Percentiles rank a stretch among this genome's conserved stretches.
Conservation (phyloP, 345 rosid species). For the Rhodomyrtus tomentosa region DNA sequence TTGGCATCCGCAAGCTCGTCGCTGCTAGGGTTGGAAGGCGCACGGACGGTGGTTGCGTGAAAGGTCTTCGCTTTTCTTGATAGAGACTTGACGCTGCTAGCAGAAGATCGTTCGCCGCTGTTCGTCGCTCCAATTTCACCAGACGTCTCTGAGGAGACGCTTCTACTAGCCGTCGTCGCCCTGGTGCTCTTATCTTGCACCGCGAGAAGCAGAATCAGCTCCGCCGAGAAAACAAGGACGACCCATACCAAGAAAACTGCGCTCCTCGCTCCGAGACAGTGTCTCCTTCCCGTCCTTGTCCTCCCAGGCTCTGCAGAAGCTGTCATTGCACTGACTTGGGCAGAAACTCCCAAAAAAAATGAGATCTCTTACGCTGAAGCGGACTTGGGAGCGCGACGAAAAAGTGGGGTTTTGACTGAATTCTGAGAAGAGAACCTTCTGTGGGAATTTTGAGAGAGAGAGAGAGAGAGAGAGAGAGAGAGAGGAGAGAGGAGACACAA, state of each 20-base stretch:
- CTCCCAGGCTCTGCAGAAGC: conserved; percentile 5
- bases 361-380: background rate
- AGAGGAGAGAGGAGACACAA: background rate
- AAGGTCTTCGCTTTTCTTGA: background rate
- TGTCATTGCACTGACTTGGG: conserved; percentile 16
- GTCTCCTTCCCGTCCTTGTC: conserved; percentile 2
- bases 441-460: background rate
- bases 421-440: background rate
- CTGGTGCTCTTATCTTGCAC: conserved; percentile 17
- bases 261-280: conserved; percentile 3
- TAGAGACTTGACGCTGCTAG: background rate
- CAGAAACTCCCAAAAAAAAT: background rate
- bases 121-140: background rate
- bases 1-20: background rate
- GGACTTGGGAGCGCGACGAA: background rate
- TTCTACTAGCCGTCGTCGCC: background rate
- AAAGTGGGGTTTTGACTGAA: background rate
- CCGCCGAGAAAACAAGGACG: conserved; percentile 18
- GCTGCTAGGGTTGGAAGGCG: background rate
- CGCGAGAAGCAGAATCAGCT: conserved; percentile 17
- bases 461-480: background rate
- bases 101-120: background rate
- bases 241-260: conserved; percentile 31
- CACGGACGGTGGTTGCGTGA: background rate
- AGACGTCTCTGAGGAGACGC: background rate